Evolutionary conservation across 2,329 filamentous ascomycete species (phyloP), one percentile per base, ranked within the genome.

Genomic region (Paradendryphiella salina): DNA sequence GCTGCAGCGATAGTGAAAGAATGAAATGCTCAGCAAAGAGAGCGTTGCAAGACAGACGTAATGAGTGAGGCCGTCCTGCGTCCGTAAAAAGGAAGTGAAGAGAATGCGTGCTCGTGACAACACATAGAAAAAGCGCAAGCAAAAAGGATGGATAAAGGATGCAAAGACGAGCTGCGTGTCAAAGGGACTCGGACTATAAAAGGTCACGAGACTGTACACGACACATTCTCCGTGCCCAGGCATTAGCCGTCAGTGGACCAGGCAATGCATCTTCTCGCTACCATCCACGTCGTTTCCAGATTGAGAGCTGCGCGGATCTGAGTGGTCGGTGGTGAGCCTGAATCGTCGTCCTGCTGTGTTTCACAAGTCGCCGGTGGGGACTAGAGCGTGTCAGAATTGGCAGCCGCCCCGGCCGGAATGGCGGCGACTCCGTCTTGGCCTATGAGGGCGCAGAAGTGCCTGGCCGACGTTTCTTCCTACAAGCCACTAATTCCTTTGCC

Each of bases 381-480:
- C 65, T 70, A 68, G 69, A 57, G 49, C 39, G 69, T 65, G 60
- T 70, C 66, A 71, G 67, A 61, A 48, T 33, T 49, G 54, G 53
- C 50, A 61, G 58, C 57, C 61, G 55, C 63, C 46, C 43, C 42
- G 57, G 57, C 57, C 44, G 43, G 48, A 49, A 36, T 44, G 39
- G 32, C 47, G 53, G 39, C 41, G 37, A 40, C 23, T 41, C 29
- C 46, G 52, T 17, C 37, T 37, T 35, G 32, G 42, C 66, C 66
- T 61, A 68, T 69, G 48, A 61, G 38, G 48, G 13, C 14, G 8
- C 41, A n/a, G 8, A 52, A 39, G 57, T 62, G 35, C 63, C 65
- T 67, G 56, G 55, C 54, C 51, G 42, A 48, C 54, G 54, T 64
- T 65, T 65, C 56, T 57, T 59, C 52, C 56, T 53, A 31, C 58